Evolutionary conservation across 2,329 filamentous ascomycete genomes (phyloP).

Genomic region (Penicillium sp.): DNA sequence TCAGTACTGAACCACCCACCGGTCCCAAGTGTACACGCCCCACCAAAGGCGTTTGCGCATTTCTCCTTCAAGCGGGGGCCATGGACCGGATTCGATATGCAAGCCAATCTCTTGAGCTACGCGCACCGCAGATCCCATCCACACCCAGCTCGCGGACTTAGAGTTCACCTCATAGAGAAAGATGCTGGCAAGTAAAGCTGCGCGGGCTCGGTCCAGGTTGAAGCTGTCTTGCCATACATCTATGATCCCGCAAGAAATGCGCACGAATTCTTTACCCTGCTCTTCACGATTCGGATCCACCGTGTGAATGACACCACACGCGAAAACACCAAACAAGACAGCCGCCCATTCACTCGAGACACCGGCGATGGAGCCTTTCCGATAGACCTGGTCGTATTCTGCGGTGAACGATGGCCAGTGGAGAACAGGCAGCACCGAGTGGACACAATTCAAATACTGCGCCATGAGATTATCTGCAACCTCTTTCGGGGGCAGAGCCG

Average conservation of each 20-base stretch:
- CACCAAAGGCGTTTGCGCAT: slow-evolving; percentile 91
- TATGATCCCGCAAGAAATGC: slow-evolving; percentile 66
- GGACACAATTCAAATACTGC: slow-evolving; percentile 73
- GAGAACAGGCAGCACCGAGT: slow-evolving; percentile 78
- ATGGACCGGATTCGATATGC: slow-evolving; percentile 71
- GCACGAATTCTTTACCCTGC: slow-evolving; percentile 66
- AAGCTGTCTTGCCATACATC: slow-evolving; percentile 82
- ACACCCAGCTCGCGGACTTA: slow-evolving; percentile 80
- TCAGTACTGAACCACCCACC: slow-evolving; percentile 44
- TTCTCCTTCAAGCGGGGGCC: slow-evolving; percentile 75
- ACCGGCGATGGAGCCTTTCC: slow-evolving; percentile 59
- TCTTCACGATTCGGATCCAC: slow-evolving; percentile 56
- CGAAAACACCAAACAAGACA: slow-evolving; percentile 78
- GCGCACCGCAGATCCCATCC: slow-evolving; percentile 76
- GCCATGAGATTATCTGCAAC: slow-evolving; percentile 70
- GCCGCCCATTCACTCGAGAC: slow-evolving; percentile 71
- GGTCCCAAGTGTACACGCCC: slow-evolving; percentile 87
- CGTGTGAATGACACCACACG: slow-evolving; percentile 75
- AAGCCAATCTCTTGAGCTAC: slow-evolving; percentile 82
- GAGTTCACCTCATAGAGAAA: slow-evolving; percentile 84
- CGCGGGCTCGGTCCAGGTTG: slow-evolving; percentile 71
- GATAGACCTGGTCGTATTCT: slow-evolving; percentile 75
- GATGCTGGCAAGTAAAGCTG: slow-evolving; percentile 70
- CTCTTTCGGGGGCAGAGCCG: slow-evolving; percentile 68
- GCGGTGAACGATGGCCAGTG: slow-evolving; percentile 83